Evolutionary conservation across 2,329 filamentous ascomycete genomes (phyloP), one percentile per base, ranked within the genome.

Genomic region (Ascochyta viciae-villosae): DNA sequence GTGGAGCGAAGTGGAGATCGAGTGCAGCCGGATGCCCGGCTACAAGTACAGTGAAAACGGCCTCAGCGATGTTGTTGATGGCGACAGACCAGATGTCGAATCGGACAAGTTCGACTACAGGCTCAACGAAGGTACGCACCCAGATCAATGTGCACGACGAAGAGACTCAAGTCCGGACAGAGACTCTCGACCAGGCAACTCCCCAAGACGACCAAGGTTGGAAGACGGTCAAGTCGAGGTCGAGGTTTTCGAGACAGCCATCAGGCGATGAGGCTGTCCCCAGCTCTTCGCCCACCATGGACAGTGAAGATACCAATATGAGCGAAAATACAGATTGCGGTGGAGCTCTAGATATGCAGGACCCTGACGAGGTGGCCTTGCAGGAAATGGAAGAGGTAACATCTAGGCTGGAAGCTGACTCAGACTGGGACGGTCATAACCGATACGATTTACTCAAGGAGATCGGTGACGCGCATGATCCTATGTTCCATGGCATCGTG

Each of bases 1-100:
- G 1, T 63, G 60, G 55, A 34, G 54, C 13, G 24, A 49, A 16
- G 50, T 19, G n/a, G 43, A 49, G 24, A 24, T 44, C 4, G 50
- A 61, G 16, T 56, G 52, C 29, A 42, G 47, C 23, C 33, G 34
- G 2, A 41, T 61, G 3, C 58, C 57, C 13, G 48, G 55, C 12
- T 51, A 52, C 16, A 27, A 12, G 26, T 43, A 46, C 27, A 3
- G 31, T 1, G 37, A 41, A 10, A n/a, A 34, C 27, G 26, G 40
- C 8, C 8, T n/a, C n/a, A 37, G 26, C 8, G 5, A 13, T 12
- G 4, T 26, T 16, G 29, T 10, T n/a, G n/a, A 15, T 9, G 15
- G 24, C n/a, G 22, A 13, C 6, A 23, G 10, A 37, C 7, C 19
- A 27, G 19, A 10, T 7, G 26, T 10, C 12, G 33, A 35, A n/a